Base-by-base conservation (phyloP, 495 filamentous ascomycete genomes). In the Tuber magnatum region DNA sequence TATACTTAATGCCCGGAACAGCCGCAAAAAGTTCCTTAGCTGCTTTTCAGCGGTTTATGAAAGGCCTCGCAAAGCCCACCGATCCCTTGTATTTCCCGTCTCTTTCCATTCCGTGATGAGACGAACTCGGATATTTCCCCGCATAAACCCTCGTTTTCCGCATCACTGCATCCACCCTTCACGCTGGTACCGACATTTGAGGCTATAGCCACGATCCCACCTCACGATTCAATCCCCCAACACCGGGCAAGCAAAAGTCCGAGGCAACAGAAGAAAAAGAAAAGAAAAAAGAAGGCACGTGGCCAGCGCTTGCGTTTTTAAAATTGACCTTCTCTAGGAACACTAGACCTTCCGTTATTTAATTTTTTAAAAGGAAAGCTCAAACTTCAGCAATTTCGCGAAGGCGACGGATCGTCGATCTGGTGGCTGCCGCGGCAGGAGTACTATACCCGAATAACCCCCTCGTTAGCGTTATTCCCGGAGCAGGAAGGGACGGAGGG, bases 361-460 rank as follows among this genome's bases (percentile, higher is more conserved):
- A 32, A 3, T 65, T 65, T 35, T 65, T 20, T n/a, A 24, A 18
- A 35, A 35, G 28, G 14, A 28, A 65, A 65, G 35, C 32, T 84
- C 93, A 99, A 84, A 96, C 92, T 90, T 98, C 95, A 84, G 93
- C 92, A 87, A 98, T 96, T 87, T 98, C 95, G 84, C 95, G 91
- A 87, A 99, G 89, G 88, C 95, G 90, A 85, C 96, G 92, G 85
- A 99, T 95, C 80, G 95, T 99, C 78, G 94, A 97, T 85, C 96
- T 90, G 85, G 94, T 97, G 74, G 95, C 93, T 81, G 95, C 94
- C 74, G 95, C 95, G 81, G 96, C 94, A 73, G 96, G 94, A 76
- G 96, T 98, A 73, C 94, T 97, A 81, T 80, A 82, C 35, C 70
- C 56, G 14, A n/a, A 68, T 14, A 9, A 40, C 20, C 69, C 76